Evolutionary conservation across 192 early-diverging fungal genomes (phyloP).

Genomic region (Entomortierella chlamydospora): DNA sequence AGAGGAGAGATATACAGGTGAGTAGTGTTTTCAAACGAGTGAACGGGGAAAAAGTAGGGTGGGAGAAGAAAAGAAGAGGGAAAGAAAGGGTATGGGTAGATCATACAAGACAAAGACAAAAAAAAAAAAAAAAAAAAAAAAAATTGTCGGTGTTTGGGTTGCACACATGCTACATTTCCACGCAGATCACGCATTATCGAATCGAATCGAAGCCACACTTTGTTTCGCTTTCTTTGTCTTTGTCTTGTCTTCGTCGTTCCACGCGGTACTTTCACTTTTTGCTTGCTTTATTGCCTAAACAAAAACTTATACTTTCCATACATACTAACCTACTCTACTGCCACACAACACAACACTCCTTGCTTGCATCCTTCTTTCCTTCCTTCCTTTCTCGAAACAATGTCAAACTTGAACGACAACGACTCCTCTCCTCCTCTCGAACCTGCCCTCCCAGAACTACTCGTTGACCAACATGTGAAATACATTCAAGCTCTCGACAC

Average conservation of each 20-base stretch:
- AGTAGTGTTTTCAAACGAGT: not conserved
- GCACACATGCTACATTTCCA: no score
- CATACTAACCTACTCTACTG: no score
- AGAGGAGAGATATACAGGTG: not conserved
- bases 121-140: not conserved
- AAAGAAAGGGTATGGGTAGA: no score
- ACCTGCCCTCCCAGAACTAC: slow-evolving; percentile 41
- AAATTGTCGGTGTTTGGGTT: not conserved
- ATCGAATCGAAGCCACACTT: not conserved
- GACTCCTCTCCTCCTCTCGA: no score
- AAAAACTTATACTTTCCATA: slow-evolving; percentile 2
- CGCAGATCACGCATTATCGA: no score
- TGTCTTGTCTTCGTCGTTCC: not conserved
- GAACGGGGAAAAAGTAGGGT: not conserved
- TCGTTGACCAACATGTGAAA: slow-evolving; percentile 74
- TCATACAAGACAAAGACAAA: no score
- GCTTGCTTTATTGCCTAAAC: not conserved
- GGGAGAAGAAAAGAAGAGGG: not conserved
- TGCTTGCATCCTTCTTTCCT: not conserved
- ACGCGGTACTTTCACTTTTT: not conserved
- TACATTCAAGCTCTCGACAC: slow-evolving; percentile 79
- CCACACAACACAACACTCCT: no score
- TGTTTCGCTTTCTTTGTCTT: not conserved
- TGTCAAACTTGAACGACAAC: not conserved
- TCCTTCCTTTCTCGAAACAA: not conserved